phyloP scores from a whole-genome alignment of 768 basidiomycete species.

The Russula sp. region DNA sequence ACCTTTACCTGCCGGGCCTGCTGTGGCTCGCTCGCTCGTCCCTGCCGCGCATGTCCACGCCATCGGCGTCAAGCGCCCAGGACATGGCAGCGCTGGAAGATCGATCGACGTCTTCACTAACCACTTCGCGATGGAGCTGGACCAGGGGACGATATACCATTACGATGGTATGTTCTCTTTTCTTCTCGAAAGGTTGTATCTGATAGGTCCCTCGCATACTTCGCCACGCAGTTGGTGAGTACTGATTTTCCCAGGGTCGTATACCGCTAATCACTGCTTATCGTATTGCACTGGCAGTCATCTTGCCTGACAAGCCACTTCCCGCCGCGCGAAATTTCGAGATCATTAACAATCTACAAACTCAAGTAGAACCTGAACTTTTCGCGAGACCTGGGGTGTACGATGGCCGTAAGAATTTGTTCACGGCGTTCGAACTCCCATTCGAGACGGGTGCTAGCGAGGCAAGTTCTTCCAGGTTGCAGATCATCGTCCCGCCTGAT shows the following conservation, averaged over 20 bases:
- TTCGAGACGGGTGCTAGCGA: slow-evolving; percentile 47
- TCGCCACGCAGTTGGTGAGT: slow-evolving; percentile 39
- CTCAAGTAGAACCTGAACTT: slow-evolving; percentile 47
- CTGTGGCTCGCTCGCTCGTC: slow-evolving; percentile 25
- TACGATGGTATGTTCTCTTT: slow-evolving; percentile 58
- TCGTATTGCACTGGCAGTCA: slow-evolving; percentile 43
- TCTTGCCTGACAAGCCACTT: slow-evolving; percentile 61
- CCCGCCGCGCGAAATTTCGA: slow-evolving; percentile 67
- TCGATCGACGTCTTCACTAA: slow-evolving; percentile 45
- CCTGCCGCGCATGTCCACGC: slow-evolving; percentile 40
- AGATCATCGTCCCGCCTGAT: neutral
- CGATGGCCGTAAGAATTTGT: slow-evolving; percentile 76
- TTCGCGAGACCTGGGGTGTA: slow-evolving; percentile 73
- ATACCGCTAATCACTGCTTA: neutral
- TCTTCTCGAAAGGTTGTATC: neutral
- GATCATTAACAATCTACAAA: slow-evolving; percentile 59
- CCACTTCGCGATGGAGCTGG: slow-evolving; percentile 57
- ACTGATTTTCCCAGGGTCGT: neutral
- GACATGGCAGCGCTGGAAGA: slow-evolving; percentile 53
- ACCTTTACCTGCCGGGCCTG: slow-evolving; percentile 27
- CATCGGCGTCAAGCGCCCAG: slow-evolving; percentile 64
- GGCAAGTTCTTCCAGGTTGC: slow-evolving; percentile 33
- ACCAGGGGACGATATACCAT: slow-evolving; percentile 61
- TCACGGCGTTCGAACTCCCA: slow-evolving; percentile 53
- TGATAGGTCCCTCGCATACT: neutral